Base-by-base conservation (phyloP, 306 rosid genomes). In the Acmispon strigosus region DNA sequence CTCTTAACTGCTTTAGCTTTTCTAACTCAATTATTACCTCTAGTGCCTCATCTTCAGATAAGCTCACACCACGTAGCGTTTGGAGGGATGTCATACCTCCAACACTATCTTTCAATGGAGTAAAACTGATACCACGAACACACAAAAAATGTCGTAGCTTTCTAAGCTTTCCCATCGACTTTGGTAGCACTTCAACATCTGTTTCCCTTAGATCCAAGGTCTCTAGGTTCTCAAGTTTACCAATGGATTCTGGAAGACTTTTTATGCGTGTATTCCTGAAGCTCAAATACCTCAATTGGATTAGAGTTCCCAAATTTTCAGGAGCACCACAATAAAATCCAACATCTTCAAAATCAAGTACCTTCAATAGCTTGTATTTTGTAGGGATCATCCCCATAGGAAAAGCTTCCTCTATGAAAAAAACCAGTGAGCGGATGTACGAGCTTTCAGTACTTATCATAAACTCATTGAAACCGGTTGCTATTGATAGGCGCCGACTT, bases 141-240 rank as follows among this genome's bases (percentile, higher is more conserved):
- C 3, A 27, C 0, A 39, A 1, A 8, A 69, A 43, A 7, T 62
- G 64, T 7, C 41, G 4, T 18, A 69, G 52, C 22, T 69, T 69
- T 52, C 14, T 52, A 17, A 69, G 41, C 52, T 69, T 69, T 7
- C 12, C n/a, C 0, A 69, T 37, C 52, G 39, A 52, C 4, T 42
- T 69, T 19, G 74, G 74, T 0, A 68, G 0, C 0, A 2, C 6
- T 2, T 0, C 0, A 7, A 34, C 61, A 0, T 0, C 0, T 11
- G 50, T 52, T 6, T 3, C 2, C 3, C 10, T 43, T 37, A 69
- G 4, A 53, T 37, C 22, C 52, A 69, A 53, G 11, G 52, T 53
- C 52, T 69, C 63, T 2, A 69, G 10, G 52, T 53, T 69, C 5
- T 18, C 42, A 5, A 53, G 63, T 10, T 53, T 37, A 8, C 39